Conservation (phyloP, 306 rosid species). For the Dalbergia oliveri region DNA sequence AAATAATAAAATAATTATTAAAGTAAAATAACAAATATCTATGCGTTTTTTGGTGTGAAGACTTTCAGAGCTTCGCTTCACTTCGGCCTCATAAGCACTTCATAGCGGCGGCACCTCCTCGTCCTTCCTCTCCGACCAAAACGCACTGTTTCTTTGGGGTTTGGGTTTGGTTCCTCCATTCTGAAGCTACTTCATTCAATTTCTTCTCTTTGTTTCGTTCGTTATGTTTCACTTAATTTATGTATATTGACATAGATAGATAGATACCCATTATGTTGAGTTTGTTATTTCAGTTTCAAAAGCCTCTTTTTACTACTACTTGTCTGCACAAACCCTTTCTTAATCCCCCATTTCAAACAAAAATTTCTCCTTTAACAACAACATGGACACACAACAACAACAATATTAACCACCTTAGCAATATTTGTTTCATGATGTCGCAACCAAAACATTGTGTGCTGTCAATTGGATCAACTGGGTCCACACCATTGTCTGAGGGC, state of each 20-base stretch:
- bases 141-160: background rate
- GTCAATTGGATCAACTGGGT: slow-evolving; percentile 44
- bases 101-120: background rate
- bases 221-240: background rate
- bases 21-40: background rate
- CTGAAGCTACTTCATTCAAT: background rate
- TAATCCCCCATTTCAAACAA: slow-evolving; percentile 30
- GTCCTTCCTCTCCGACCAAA: background rate
- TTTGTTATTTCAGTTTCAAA: slow-evolving; percentile 50
- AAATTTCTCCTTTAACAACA: background rate
- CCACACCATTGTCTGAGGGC: slow-evolving; percentile 37
- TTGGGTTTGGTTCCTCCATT: background rate
- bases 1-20: too few species aligned
- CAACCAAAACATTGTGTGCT: slow-evolving; percentile 45
- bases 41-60: background rate
- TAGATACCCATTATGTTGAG: slow-evolving; percentile 47
- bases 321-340: slow-evolving; percentile 40
- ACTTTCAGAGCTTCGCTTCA: background rate
- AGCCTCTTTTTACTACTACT: slow-evolving; percentile 22
- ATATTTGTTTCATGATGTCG: slow-evolving; percentile 47
- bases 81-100: background rate
- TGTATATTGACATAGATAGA: background rate
- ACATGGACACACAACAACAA: background rate
- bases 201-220: background rate
- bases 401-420: background rate